Base-by-base conservation (phyloP, 768 basidiomycete species). In the Amanita subjunquillea region DNA sequence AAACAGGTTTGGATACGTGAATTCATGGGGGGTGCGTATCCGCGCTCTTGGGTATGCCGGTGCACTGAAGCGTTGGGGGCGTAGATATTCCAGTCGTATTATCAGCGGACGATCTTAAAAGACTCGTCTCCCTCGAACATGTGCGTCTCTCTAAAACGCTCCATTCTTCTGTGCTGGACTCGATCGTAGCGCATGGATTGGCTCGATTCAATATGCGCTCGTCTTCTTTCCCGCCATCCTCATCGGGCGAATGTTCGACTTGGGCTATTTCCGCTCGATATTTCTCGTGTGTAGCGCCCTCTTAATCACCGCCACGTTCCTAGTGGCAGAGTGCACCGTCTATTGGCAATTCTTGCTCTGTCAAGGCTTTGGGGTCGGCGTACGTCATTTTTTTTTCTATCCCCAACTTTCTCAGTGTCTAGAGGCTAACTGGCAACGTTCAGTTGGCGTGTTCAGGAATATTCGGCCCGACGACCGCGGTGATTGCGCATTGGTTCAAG, bases 311-410 rank as follows among this genome's bases (percentile, higher is more conserved):
- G 72, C 77, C 29, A 83, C 81, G 0, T 79, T 89, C 58, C 69
- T 90, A n/a, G 69, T 76, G 5, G 84, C 84, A 0, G 71, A 89
- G 67, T 90, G 88, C 60, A 83, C 68, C 9, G 54, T 73, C 53
- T 90, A 82, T 59, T 90, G 87, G 88, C 85, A 90, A 5, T 84
- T 89, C 58, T 59, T 90, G 22, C 72, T 90, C 0, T 87, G 79
- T 54, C 87, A 90, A 62, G 87, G 87, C 0, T 58, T 89, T 36
- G 75, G 74, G 0, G 65, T 80, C 10, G 87, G 87, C 20, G 80
- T 85, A 53, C 54, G 82, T 57, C 0, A 17, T 17, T 17, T 17
- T 17, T 17, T 17, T 17, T 17, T 17, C 17, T 17, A n/a, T 1
- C 17, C 17, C 17, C 17, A 17, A 17, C 17, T 17, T 17, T 17